Evolutionary conservation across 495 filamentous ascomycete species (phyloP), one percentile per base, ranked within the genome.

Genomic region (Glonium stellatum): DNA sequence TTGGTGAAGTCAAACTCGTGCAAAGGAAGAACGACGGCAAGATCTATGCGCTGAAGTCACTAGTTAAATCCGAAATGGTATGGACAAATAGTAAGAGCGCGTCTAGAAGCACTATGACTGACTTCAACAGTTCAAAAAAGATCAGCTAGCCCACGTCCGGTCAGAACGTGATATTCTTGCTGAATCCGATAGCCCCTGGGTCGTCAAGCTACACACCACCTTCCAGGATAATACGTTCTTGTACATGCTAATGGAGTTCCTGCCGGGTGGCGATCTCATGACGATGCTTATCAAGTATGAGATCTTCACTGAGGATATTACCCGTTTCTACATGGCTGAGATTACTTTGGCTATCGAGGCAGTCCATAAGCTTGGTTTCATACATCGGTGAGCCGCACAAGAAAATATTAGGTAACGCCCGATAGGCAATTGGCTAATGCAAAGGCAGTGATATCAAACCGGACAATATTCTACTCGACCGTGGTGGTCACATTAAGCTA

Each of bases 221-320:
- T 99, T 97, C 77, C 93, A 99, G 72, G 93, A 99, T 72, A 77
- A 80, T 51, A 90, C 90, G 59, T 97, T 96, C 75, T 80, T 99
- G 13, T 97, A 99, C 76, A 88, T 99, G 82, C 82, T 99, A 58
- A 97, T 99, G 93, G 93, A 99, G 75, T 99, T 97, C 75, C 81
- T 97, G 67, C 93, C 93, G 13, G 93, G 93, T 70, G 93, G 93
- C 69, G 93, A 99, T 79, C 74, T 99, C 69, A 99, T 99, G 93
- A 99, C 93, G 35, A 99, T 99, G 93, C 81, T 99, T 66, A 99
- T 99, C 76, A 97, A 97, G 78, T 97, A 99, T 70, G 93, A 99
- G 72, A 96, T 99, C 68, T 99, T 99, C 75, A 95, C 90, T 0
- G 91, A 97, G 70, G 93, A 97, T 60, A 96, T 99, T 65, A 99